Evolutionary conservation across 2,329 filamentous ascomycete genomes (phyloP).

Genomic region (Penicillium sp.): DNA sequence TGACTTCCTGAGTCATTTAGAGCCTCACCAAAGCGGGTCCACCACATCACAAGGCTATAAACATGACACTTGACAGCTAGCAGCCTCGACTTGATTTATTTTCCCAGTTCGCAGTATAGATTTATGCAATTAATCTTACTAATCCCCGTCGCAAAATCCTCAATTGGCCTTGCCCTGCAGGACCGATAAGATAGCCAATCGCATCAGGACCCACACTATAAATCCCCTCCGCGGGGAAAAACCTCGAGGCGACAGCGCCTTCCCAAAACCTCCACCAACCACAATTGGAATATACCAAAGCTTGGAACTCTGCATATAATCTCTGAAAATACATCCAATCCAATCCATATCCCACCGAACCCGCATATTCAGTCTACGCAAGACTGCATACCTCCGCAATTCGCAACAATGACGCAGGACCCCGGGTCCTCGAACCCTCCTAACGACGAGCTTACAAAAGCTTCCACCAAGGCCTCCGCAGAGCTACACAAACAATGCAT

Average conservation of each 20-base stretch:
- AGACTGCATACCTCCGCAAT: not conserved
- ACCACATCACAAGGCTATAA: not conserved
- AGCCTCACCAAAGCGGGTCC: conserved; percentile 6
- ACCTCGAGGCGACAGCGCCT: not conserved
- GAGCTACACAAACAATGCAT: conserved; percentile 41
- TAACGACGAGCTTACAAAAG: not conserved
- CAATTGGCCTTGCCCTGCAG: not conserved
- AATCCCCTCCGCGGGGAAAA: not conserved
- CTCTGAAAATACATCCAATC: not conserved
- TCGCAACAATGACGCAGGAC: conserved; percentile 5
- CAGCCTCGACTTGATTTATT: not conserved
- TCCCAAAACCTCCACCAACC: not conserved
- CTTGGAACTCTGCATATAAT: not conserved
- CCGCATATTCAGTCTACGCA: not conserved
- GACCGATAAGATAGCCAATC: conserved; percentile 4
- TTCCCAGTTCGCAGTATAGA: not conserved
- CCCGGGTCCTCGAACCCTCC: not conserved
- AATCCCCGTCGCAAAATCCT: not conserved
- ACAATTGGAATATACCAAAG: not conserved
- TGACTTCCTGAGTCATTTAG: conserved; percentile 9
- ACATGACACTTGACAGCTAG: not conserved
- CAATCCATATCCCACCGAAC: not conserved
- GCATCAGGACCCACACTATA: not conserved
- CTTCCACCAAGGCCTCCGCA: conserved; percentile 25
- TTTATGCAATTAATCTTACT: not conserved